Conservation (phyloP, 768 basidiomycete species). For the Clavaria fumosa region DNA sequence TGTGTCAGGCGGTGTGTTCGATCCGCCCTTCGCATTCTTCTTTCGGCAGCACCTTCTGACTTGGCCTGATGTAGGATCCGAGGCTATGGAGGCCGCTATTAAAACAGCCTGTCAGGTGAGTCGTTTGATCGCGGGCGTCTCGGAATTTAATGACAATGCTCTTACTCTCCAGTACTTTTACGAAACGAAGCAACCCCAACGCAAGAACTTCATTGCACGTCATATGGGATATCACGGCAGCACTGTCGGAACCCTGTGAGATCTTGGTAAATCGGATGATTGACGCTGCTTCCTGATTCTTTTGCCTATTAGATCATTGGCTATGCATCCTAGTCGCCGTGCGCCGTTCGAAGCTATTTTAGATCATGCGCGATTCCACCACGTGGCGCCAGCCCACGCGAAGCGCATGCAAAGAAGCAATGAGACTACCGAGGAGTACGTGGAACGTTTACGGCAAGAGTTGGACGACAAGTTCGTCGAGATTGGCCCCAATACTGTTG, state of each 20-base stretch:
- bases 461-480: slow-evolving; percentile 76
- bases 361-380: slow-evolving; percentile 54
- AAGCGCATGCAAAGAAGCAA: slow-evolving; percentile 55
- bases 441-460: slow-evolving; percentile 61
- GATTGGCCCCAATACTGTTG: slow-evolving; percentile 68
- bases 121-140: slow-evolving; percentile 1
- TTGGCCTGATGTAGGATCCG: slow-evolving; percentile 50
- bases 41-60: too few relatives aligned
- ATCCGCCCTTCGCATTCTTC: too few relatives aligned
- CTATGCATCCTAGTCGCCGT: slow-evolving; percentile 51
- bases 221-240: slow-evolving; percentile 78
- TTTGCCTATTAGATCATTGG: too few relatives aligned
- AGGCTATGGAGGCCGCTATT: slow-evolving; percentile 79
- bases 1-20: slow-evolving; percentile 54
- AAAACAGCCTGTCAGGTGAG: slow-evolving; percentile 66
- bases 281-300: too few relatives aligned
- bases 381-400: slow-evolving; percentile 79
- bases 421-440: slow-evolving; percentile 64
- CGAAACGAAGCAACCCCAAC: slow-evolving; percentile 52
- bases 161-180: slow-evolving; percentile 38
- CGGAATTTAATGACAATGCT: slow-evolving; percentile 2
- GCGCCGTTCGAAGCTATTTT: slow-evolving; percentile 53
- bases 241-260: slow-evolving; percentile 54
- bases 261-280: too few relatives aligned
- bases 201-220: slow-evolving; percentile 68